Conservation (phyloP, 83 land plant species). For the Picea abies region DNA sequence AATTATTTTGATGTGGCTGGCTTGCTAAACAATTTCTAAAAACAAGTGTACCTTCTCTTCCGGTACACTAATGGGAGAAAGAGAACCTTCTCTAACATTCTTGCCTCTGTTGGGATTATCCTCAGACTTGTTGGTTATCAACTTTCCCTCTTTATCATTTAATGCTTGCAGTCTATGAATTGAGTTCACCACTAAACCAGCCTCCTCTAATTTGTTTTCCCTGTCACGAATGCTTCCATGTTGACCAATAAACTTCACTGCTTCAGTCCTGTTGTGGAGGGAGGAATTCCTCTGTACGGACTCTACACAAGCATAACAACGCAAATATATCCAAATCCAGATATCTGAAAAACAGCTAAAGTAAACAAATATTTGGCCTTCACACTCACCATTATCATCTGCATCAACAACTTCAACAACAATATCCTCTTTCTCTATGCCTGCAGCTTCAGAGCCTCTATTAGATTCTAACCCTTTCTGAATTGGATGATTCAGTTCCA, state of each 20-base stretch:
- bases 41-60: slow-evolving; percentile 18
- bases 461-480: background rate
- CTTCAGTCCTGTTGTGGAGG: background rate
- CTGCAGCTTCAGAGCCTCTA: slow-evolving; percentile 11
- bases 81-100: slow-evolving; percentile 16
- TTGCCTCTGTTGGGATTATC: slow-evolving; percentile 1
- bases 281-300: background rate
- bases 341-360: background rate
- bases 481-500: slow-evolving; percentile 32
- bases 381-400: slow-evolving; percentile 9
- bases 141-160: background rate
- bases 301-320: slow-evolving; percentile 13
- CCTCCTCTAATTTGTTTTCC: background rate
- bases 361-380: background rate
- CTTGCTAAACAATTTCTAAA: background rate
- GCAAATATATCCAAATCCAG: background rate
- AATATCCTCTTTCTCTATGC: slow-evolving; percentile 14
- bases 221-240: background rate
- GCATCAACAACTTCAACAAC: slow-evolving; percentile 12
- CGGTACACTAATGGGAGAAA: slow-evolving; percentile 16
- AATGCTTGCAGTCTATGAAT: background rate
- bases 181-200: background rate
- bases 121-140: background rate
- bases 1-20: background rate
- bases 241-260: slow-evolving; percentile 8